Evolutionary conservation across 2,329 filamentous ascomycete species (phyloP).

Genomic region (Podosphaera xanthii): DNA sequence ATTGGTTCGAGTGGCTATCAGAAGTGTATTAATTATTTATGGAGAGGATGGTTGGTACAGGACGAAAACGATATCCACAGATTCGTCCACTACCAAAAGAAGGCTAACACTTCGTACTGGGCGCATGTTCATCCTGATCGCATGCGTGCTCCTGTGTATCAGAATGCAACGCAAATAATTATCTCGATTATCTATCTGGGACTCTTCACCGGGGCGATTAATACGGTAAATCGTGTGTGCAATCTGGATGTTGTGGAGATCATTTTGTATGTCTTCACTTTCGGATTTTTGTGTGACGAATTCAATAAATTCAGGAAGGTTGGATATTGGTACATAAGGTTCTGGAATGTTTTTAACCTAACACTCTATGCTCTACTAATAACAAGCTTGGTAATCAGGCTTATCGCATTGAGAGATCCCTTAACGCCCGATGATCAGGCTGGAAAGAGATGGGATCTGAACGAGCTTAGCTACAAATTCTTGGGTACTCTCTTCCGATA

Average conservation of each 20-base stretch:
- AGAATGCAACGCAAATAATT: slow-evolving; percentile 72
- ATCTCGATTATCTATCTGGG: slow-evolving; percentile 64
- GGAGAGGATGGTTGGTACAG: slow-evolving; percentile 92
- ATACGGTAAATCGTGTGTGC: slow-evolving; percentile 70
- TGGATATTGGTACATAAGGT: slow-evolving; percentile 71
- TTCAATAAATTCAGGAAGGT: slow-evolving; percentile 80
- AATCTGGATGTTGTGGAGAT: slow-evolving; percentile 69
- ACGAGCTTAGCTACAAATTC: slow-evolving; percentile 77
- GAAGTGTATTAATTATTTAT: slow-evolving; percentile 80
- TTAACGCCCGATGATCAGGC: slow-evolving; percentile 19
- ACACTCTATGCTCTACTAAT: slow-evolving; percentile 59
- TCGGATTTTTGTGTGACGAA: slow-evolving; percentile 81
- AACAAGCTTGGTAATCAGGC: slow-evolving; percentile 55
- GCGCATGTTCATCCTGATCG: slow-evolving; percentile 79
- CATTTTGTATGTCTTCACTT: slow-evolving; percentile 71
- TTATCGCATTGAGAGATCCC: slow-evolving; percentile 50
- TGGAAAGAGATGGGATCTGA: slow-evolving; percentile 37
- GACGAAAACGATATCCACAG: slow-evolving; percentile 75
- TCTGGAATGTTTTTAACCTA: slow-evolving; percentile 92
- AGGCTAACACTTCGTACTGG: slow-evolving; percentile 56
- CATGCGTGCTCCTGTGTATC: slow-evolving; percentile 79
- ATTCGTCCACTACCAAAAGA: slow-evolving; percentile 71
- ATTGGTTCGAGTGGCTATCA: slow-evolving; percentile 83
- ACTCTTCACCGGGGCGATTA: slow-evolving; percentile 78
- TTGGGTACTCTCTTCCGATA: slow-evolving; percentile 20